Conservation (phyloP, 768 basidiomycete species). For the Hemileccinum rubropunctum region DNA sequence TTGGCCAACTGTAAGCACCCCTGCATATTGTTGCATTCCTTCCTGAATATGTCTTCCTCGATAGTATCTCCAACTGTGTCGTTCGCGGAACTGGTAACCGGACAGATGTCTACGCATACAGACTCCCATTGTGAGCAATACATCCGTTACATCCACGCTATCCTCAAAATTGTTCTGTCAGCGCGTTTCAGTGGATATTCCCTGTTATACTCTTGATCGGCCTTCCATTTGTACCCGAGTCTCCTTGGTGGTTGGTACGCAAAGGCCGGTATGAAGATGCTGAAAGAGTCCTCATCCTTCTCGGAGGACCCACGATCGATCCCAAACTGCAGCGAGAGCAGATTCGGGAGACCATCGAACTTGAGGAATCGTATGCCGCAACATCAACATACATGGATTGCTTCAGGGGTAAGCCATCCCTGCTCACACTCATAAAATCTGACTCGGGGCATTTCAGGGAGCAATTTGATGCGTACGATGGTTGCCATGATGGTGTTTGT, state of each 20-base stretch:
- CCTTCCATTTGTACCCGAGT: slow-evolving; percentile 6
- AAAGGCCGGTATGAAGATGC: slow-evolving; percentile 28
- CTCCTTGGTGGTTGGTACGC: slow-evolving; percentile 35
- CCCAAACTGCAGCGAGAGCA: slow-evolving; percentile 21
- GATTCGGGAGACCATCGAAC: slow-evolving; percentile 28
- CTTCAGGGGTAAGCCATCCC: slow-evolving; percentile 23
- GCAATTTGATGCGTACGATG: slow-evolving; percentile 23
- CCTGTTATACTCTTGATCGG: slow-evolving; percentile 30
- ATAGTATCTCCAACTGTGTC: slow-evolving; percentile 25
- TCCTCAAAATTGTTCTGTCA: not conserved
- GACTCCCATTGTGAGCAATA: slow-evolving; percentile 24
- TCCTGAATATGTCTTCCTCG: not conserved
- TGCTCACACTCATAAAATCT: not conserved
- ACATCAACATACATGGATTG: slow-evolving; percentile 32
- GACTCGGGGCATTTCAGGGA: slow-evolving; percentile 9
- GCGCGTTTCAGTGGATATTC: slow-evolving; percentile 34
- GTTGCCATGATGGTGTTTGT: slow-evolving; percentile 30
- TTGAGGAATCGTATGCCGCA: slow-evolving; percentile 28
- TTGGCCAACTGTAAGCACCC: slow-evolving; percentile 22
- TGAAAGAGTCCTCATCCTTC: slow-evolving; percentile 11
- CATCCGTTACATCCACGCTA: too few species aligned
- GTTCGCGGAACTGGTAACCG: slow-evolving; percentile 22
- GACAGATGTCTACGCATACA: slow-evolving; percentile 23
- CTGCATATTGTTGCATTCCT: not conserved
- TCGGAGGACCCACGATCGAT: slow-evolving; percentile 23